A percentile compares a stretch with the other conserved stretches of the same genome.
Evolutionary conservation across 176 grass and related monocot genomes (phyloP).

Genomic region (Bolboschoenus planiculmis): DNA sequence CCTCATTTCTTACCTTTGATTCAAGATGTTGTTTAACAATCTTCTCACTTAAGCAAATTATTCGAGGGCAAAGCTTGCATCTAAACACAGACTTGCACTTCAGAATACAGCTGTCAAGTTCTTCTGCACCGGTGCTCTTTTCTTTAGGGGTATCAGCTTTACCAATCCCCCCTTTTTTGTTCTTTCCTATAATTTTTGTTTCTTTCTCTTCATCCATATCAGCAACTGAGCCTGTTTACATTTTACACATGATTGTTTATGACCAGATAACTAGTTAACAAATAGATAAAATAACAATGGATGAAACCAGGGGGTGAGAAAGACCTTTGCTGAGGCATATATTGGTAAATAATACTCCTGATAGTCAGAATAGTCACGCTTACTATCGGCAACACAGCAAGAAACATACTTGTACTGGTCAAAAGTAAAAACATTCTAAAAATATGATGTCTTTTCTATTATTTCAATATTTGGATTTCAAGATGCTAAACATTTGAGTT

Average conservation of each 20-base stretch:
- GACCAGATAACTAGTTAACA: neutral
- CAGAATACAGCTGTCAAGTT: constrained; percentile 59
- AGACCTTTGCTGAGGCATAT: neutral
- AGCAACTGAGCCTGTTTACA: constrained; percentile 28
- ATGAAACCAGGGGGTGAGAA: neutral
- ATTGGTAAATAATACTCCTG: neutral
- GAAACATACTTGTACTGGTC: neutral
- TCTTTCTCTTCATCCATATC: constrained; percentile 40
- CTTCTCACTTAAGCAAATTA: constrained; percentile 76
- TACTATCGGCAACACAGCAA: neutral
- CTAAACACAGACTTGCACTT: constrained; percentile 84
- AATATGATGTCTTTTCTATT: neutral
- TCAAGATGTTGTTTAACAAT: constrained; percentile 71
- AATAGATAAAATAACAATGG: neutral
- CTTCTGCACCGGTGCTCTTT: constrained; percentile 30
- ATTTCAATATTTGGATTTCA: neutral
- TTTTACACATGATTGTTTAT: neutral
- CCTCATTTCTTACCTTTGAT: constrained; percentile 61
- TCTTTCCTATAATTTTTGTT: constrained; percentile 19
- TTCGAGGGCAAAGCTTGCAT: constrained; percentile 80
- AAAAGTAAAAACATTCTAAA: neutral
- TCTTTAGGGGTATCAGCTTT: constrained; percentile 17
- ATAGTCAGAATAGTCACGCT: neutral
- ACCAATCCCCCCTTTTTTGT: constrained; percentile 25
- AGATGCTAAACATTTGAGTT: neutral